Percentiles rank a stretch among this genome's conserved stretches.
Evolutionary conservation across 2,329 filamentous ascomycete genomes (phyloP).

Genomic region (Penicillium sp.): DNA sequence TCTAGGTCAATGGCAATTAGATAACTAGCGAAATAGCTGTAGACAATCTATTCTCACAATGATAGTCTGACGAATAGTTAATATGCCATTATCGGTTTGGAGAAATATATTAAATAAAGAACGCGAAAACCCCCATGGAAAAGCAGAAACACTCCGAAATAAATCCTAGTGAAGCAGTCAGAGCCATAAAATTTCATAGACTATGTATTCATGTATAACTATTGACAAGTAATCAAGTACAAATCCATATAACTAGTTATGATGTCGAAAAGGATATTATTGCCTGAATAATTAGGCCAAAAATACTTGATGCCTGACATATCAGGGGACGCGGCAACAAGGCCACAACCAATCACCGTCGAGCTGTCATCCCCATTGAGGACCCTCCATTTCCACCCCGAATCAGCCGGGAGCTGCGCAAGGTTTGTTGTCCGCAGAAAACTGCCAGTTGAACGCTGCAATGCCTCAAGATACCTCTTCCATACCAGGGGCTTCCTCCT

Average conservation of each 20-base stretch:
- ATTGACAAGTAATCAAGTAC: neutral
- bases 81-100: no score
- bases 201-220: neutral
- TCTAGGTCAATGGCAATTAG: no score
- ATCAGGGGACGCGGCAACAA: slow-evolving; percentile 3
- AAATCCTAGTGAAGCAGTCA: no score
- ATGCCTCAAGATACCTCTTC: slow-evolving; percentile 18
- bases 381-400: slow-evolving; percentile 8
- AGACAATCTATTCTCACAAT: no score
- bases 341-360: slow-evolving; percentile 10
- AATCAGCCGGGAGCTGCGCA: slow-evolving; percentile 15
- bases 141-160: no score
- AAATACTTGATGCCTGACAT: neutral
- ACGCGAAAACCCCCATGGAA: no score
- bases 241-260: neutral
- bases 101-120: no score
- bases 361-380: neutral
- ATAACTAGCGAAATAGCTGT: no score
- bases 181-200: neutral
- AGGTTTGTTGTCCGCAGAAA: neutral
- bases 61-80: no score
- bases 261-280: neutral
- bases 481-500: slow-evolving; percentile 1
- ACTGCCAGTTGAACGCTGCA: neutral
- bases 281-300: neutral